A percentile compares a stretch with the other conserved stretches of the same genome.
Evolutionary conservation across 192 early-diverging fungal genomes (phyloP).

Genomic region (Bifiguratus adelaidae): DNA sequence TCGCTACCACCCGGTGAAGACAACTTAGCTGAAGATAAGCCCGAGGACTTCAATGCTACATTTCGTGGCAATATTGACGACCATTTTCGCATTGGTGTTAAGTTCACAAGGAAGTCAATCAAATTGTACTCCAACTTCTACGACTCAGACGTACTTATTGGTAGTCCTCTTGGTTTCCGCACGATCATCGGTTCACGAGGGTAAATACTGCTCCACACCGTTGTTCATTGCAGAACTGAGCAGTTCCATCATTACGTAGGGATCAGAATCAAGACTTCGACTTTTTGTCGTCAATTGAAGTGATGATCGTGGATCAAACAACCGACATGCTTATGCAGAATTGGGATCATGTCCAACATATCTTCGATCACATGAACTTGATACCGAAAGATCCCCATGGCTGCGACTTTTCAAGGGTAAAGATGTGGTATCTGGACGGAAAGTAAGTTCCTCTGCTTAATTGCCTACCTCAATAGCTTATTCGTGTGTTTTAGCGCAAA

Average conservation of each 20-base stretch:
- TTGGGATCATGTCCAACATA: slow-evolving; percentile 85
- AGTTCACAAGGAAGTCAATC: slow-evolving; percentile 76
- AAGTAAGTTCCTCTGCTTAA: slow-evolving; percentile 16
- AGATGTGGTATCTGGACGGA: slow-evolving; percentile 79
- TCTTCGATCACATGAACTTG: slow-evolving; percentile 76
- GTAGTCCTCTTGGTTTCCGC: slow-evolving; percentile 84
- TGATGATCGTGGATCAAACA: slow-evolving; percentile 79
- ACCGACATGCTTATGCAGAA: slow-evolving; percentile 94
- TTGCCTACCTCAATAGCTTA: not conserved
- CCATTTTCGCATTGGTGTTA: slow-evolving; percentile 85
- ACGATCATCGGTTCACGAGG: slow-evolving; percentile 77
- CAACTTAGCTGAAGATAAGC: slow-evolving; percentile 43
- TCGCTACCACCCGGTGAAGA: slow-evolving; percentile 51
- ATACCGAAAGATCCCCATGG: slow-evolving; percentile 88
- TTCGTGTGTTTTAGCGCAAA: slow-evolving; percentile 33
- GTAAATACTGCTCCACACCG: slow-evolving; percentile 16
- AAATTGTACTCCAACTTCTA: slow-evolving; percentile 88
- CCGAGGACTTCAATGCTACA: slow-evolving; percentile 69
- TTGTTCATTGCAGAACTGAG: not conserved
- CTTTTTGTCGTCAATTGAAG: slow-evolving; percentile 87
- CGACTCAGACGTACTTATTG: slow-evolving; percentile 81
- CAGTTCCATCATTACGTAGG: slow-evolving; percentile 17
- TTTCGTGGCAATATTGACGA: slow-evolving; percentile 97
- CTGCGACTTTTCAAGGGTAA: slow-evolving; percentile 91
- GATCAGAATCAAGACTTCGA: slow-evolving; percentile 89